Evolutionary conservation across 139 green algal species (phyloP), one percentile per base, ranked within the genome.

Genomic region (Eudorina sp.): DNA sequence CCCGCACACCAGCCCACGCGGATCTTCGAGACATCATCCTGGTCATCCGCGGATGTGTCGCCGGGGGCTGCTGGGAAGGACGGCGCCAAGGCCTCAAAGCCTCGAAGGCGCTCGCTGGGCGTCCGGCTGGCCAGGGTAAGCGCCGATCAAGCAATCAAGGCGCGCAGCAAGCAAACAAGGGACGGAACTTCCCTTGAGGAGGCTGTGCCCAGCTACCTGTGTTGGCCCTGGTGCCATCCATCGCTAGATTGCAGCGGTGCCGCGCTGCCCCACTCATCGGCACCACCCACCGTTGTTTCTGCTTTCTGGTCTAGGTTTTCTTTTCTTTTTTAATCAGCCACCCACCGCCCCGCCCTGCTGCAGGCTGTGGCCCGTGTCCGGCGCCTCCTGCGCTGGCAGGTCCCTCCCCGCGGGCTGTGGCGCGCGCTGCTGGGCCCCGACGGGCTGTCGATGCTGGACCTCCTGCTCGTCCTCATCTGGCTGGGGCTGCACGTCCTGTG

Each of bases 381-480:
- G 14, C 62, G 81, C 25, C 43, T 79, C 7, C 25, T 79, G n/a
- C 27, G 1, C 31, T 53, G 34, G 31, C 81, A 38, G 0, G n/a
- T 78, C 19, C 81, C 81, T n/a, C 81, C 62, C 11, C 45, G 64
- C 23, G 46, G 46, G 18, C 46, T 87, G 45, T 87, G 81, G 81
- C 81, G 64, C 62, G 3, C 45, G 1, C 38, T 87, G 3, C 62
- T 78, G 45, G 81, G 81, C 46, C 78, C 78, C 29, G 60, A 40
- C 60, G 64, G 64, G 36, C 81, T 87, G 8, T 69, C 62, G 0
- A 0, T 87, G 4, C 81, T 87, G 60, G 81, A 87, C n/a, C 64
- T 87, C 31, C 18, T 87, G 2, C 64, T 87, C 23, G 40, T 87
- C 45, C 66, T 87, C 19, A 48, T 87, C 8, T 87, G 81, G 81